A percentile compares a stretch with the other conserved stretches of the same genome.
phyloP scores from a whole-genome alignment of 2,329 filamentous ascomycete genomes.

The Paecilomyces dactylethromorphus region DNA sequence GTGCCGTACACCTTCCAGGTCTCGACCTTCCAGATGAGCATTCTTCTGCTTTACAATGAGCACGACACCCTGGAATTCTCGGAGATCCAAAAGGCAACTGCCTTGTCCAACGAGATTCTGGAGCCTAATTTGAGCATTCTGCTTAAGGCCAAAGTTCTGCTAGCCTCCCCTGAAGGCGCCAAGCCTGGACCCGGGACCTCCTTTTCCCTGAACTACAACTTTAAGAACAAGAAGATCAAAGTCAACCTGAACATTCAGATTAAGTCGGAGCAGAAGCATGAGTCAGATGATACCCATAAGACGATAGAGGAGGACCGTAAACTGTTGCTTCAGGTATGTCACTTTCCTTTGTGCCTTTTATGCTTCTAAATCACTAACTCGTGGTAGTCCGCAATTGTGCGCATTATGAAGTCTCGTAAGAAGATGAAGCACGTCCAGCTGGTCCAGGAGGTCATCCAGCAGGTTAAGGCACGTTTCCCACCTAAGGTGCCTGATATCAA shows the following conservation, averaged over 20 bases:
- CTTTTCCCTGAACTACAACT: conserved; percentile 84
- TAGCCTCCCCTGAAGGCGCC: conserved; percentile 62
- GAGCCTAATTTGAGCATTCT: conserved; percentile 83
- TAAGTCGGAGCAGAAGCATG: conserved; percentile 92
- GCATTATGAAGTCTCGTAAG: conserved; percentile 99
- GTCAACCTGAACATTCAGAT: conserved; percentile 93
- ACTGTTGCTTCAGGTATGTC: conserved; percentile 84
- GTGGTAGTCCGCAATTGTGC: conserved; percentile 84
- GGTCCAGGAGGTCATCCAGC: conserved; percentile 89
- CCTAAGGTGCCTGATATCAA: conserved; percentile 96
- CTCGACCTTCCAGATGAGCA: conserved; percentile 96
- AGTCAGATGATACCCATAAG: conserved; percentile 97
- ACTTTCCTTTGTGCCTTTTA: conserved; percentile 1
- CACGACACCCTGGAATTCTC: conserved; percentile 78
- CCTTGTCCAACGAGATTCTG: conserved; percentile 71
- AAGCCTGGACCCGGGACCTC: conserved; percentile 72
- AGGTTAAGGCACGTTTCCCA: conserved; percentile 87
- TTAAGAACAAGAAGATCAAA: conserved; percentile 98
- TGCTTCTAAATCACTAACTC: conserved; percentile 15
- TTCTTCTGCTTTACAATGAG: conserved; percentile 91
- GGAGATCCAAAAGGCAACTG: conserved; percentile 76
- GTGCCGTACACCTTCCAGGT: conserved; percentile 95
- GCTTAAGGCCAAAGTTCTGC: conserved; percentile 85
- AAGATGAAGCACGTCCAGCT: conserved; percentile 96
- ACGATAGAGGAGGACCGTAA: conserved; percentile 98